Conservation (phyloP, 257 asterid species). For the Penstemon eatonii region DNA sequence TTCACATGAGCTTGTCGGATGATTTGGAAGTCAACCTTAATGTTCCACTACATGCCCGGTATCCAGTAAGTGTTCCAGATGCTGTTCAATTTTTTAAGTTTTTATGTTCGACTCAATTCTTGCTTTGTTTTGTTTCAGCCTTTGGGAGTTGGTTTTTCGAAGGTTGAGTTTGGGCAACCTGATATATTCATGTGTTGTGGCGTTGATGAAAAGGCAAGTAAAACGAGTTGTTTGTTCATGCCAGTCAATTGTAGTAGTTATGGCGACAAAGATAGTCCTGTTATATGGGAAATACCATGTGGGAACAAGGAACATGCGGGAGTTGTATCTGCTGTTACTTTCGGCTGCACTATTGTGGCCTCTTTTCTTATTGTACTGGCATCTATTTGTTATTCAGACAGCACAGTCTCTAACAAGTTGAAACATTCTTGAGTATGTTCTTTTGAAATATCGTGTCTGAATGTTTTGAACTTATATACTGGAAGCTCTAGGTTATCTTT, state of each 20-base stretch:
- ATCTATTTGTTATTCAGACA: constrained; percentile 43
- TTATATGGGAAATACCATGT: constrained; percentile 78
- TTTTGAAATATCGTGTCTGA: background rate
- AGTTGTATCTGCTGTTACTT: constrained; percentile 60
- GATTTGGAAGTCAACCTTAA: constrained; percentile 45
- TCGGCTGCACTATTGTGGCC: constrained; percentile 51
- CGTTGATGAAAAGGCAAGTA: constrained; percentile 21
- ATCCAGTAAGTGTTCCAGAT: constrained; percentile 48
- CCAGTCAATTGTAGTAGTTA: constrained; percentile 24
- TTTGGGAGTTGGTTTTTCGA: constrained; percentile 56
- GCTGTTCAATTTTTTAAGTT: background rate
- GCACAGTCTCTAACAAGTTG: constrained; percentile 9
- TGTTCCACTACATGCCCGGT: constrained; percentile 87
- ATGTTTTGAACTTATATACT: background rate
- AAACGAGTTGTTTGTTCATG: constrained; percentile 39
- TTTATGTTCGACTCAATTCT: background rate
- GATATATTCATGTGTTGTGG: constrained; percentile 53
- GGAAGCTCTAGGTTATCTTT: background rate
- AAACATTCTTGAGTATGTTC: constrained; percentile 31
- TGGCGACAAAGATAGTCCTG: constrained; percentile 21
- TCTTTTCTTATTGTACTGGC: constrained; percentile 54
- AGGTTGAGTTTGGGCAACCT: constrained; percentile 57
- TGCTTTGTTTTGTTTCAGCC: constrained; percentile 40
- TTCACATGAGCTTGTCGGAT: constrained; percentile 51
- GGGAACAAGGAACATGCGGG: constrained; percentile 62